Evolutionary conservation across 164 flowering plant genomes (phyloP), one percentile per base, ranked within the genome.

Genomic region (Warburgia ugandensis): DNA sequence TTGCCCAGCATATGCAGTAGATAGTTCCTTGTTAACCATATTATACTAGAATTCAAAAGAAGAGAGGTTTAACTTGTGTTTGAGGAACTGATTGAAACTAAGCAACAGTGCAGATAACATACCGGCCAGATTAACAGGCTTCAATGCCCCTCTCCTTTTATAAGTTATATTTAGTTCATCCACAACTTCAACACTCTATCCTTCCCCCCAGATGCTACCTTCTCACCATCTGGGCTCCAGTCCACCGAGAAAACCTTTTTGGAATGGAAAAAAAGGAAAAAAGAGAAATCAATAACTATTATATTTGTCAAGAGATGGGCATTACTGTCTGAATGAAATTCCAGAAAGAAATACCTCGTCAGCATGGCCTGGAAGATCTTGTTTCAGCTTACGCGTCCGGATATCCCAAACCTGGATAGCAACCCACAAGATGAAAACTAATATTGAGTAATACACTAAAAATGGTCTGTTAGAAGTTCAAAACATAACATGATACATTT

Each of bases 151-250:
- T n/a, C n/a, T n/a, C n/a, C n/a, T n/a, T n/a, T n/a, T n/a, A n/a
- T n/a, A n/a, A n/a, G n/a, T n/a, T n/a, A 23, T 23, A 22, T 44
- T 50, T 54, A 59, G 43, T 88, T 84, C 99, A 88, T 92, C 99
- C 99, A 92, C 28, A 92, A 53, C 65, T 88, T 92, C 73, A 92
- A 43, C 31, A 77, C 87, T 56, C 72, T 69, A 60, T 92, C 99
- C 61, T 64, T 86, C 30, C 99, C 97, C 38, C 97, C 99, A 6
- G 97, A 92, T 38, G 89, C 99, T 29, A 92, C 99, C 63, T 92
- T 92, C 75, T 92, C 97, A 36, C 99, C 99, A 68, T 88, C 99
- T 14, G 97, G 99, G 69, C 99, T 92, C 99, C 99, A 92, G 58
- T 92, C 97, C 59, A 92, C 99, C 16, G 95, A 91, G 72, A 63